These are phyloP conservation scores for Fulvia fulva DNA, from an alignment of 2,329 filamentous ascomycete species.

Conservation along the genomic window DNA sequence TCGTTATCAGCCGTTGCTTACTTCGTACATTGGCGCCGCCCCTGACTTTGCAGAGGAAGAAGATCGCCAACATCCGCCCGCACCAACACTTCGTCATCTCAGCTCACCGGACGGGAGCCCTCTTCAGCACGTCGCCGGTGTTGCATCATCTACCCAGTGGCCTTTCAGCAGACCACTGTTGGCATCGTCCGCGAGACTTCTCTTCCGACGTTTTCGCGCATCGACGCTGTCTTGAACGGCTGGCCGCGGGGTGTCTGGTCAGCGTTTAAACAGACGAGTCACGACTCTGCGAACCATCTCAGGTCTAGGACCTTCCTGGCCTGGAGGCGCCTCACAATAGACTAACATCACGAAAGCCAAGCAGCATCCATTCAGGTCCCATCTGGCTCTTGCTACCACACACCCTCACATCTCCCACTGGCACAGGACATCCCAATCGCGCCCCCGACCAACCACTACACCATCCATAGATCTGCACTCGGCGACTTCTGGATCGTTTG, in stretches of 20 bases:
- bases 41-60: constrained; percentile 2
- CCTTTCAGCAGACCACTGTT: not conserved
- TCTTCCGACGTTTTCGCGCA: not conserved
- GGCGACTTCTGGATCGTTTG: constrained; percentile 3
- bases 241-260: not conserved
- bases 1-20: not conserved
- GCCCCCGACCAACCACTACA: not conserved
- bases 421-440: not conserved
- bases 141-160: not conserved
- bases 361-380: not conserved
- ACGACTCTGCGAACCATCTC: not conserved
- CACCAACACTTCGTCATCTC: not conserved
- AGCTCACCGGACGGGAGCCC: not conserved
- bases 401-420: not conserved
- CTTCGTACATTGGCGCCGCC: not conserved
- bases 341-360: not conserved
- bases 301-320: not conserved
- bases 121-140: not conserved
- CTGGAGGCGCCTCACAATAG: not conserved
- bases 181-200: not conserved
- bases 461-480: constrained; percentile 3
- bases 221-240: not conserved
- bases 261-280: not conserved
- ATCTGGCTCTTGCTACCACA: constrained; percentile 1
- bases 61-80: not conserved